These are phyloP conservation scores for Clarireedia paspali DNA, from an alignment of 2,329 filamentous ascomycete species.

Conservation along the genomic window DNA sequence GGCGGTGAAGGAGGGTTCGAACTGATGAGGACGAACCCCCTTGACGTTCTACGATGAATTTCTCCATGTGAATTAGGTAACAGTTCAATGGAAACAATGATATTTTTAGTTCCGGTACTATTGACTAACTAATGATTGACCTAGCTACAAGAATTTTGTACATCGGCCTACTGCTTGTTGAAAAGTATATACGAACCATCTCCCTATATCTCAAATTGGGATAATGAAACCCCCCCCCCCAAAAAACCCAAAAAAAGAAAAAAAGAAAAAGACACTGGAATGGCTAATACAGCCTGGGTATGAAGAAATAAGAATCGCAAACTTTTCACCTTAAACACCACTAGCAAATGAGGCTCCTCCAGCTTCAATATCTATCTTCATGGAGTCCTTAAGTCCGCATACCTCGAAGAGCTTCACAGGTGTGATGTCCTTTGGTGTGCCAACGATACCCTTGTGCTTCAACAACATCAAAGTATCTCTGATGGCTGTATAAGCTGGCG, in stretches of 20 bases:
- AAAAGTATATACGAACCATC: no score
- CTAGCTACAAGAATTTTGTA: no score
- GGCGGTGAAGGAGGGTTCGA: background rate
- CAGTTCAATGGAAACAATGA: no score
- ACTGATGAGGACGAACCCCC: no score
- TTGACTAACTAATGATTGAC: no score
- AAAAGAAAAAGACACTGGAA: background rate
- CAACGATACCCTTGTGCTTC: slow-evolving; percentile 32
- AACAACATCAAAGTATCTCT: slow-evolving; percentile 32
- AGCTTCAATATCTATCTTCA: slow-evolving; percentile 37
- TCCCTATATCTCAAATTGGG: background rate
- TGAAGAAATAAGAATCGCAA: background rate
- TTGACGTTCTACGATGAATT: no score
- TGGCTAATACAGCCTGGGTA: background rate
- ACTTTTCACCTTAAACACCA: slow-evolving; percentile 11
- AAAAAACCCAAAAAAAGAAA: background rate
- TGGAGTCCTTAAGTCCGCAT: slow-evolving; percentile 42
- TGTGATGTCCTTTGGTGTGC: slow-evolving; percentile 36
- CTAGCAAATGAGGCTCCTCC: slow-evolving; percentile 13
- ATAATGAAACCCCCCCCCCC: background rate
- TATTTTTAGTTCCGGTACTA: no score
- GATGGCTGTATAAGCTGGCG: slow-evolving; percentile 39
- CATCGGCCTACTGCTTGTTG: no score
- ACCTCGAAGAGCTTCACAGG: slow-evolving; percentile 43
- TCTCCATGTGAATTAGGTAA: no score